phyloP scores from a whole-genome alignment of 495 filamentous ascomycete genomes.

The Podospora pseudoanserina region DNA sequence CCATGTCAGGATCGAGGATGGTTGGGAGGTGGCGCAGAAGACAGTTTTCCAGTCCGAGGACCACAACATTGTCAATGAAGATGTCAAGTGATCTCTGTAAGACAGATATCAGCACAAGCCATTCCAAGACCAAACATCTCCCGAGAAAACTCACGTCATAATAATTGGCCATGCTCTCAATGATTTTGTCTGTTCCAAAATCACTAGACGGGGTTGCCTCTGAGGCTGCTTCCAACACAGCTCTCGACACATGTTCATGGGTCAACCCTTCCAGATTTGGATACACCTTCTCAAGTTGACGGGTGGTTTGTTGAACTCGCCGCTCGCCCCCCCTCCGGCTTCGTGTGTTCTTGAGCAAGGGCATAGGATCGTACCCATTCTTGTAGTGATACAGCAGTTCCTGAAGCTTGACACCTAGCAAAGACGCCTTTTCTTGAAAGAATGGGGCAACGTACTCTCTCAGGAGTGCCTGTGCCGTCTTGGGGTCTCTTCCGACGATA shows the following conservation, averaged over 20 bases:
- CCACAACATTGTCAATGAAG: slow-evolving; percentile 29
- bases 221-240: not conserved
- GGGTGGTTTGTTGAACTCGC: not conserved
- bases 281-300: not conserved
- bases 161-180: slow-evolving; percentile 37
- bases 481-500: slow-evolving; percentile 20
- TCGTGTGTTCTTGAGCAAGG: not conserved
- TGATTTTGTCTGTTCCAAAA: slow-evolving; percentile 23
- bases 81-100: slow-evolving; percentile 10
- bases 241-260: not conserved
- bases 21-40: slow-evolving; percentile 28
- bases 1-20: slow-evolving; percentile 19
- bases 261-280: not conserved
- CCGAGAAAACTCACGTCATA: slow-evolving; percentile 26
- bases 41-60: slow-evolving; percentile 30
- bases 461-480: slow-evolving; percentile 25
- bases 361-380: not conserved
- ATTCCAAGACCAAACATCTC: not conserved
- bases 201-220: not conserved
- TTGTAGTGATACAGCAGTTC: slow-evolving; percentile 34
- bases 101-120: not conserved
- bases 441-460: slow-evolving; percentile 34
- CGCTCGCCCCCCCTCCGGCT: not conserved
- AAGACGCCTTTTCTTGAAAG: slow-evolving; percentile 31
- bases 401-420: slow-evolving; percentile 33